Base-by-base conservation (phyloP, 768 basidiomycete species). In the Vararia minispora region DNA sequence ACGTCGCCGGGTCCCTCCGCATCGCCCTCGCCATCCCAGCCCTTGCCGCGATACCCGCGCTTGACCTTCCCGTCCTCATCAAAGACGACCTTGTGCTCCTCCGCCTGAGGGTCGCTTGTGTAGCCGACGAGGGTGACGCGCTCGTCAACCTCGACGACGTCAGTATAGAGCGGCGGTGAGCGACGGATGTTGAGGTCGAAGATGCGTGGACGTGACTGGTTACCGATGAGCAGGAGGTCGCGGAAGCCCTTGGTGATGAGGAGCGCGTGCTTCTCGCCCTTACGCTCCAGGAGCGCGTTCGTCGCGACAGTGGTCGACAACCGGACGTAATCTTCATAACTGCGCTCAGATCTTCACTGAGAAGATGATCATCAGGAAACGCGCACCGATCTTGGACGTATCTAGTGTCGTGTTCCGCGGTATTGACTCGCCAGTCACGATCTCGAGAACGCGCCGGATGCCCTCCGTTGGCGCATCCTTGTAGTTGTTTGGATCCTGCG, bases 251-350 rank as follows among this genome's bases (percentile, higher is more conserved):
- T 76, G 1, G 94, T 97, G 52, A 92, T 94, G 11, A 95, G 63
- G 25, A 98, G 65, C 0, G 89, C 92, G 43, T 94, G 89, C 45
- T 78, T 79, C 51, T 89, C 83, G 1, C 94, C 94, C 58, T 94
- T 92, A 33, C 94, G 79, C 52, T 98, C 94, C 5, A 98, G 71
- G 0, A 98, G 71, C 0, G 94, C 92, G 51, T 97, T 98, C 13
- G 94, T 98, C 0, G 91, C 92, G 3, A 97, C 89, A 0, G 94
- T 98, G 0, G 92, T 95, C 1, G 87, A 90, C 6, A 94, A 64
- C 13, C 90, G 76, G 45, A 94, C 88, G 54, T 89, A 91, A 52
- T 94, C 90, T 89, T 42, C 9, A 28, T 3, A 13, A 27, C 27
- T 16, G 17, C 20, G 23, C 18, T 6, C n/a, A 5, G 9, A 8